Percentiles rank a stretch among this genome's conserved stretches.
Conservation (phyloP, 345 rosid species). For the Euclidium syriacum region DNA sequence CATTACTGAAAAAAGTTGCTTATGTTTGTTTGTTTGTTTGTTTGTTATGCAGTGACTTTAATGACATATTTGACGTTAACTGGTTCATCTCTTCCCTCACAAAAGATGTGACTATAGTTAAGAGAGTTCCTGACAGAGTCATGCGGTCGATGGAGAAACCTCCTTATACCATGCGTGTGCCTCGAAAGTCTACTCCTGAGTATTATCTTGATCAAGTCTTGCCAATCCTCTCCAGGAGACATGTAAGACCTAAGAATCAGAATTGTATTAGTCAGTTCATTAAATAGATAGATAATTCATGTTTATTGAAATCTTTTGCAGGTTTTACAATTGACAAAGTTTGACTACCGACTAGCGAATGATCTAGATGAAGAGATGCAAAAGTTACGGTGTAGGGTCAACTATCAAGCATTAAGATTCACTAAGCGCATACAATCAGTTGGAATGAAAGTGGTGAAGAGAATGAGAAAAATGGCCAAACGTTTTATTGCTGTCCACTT, state of each 20-base stretch:
- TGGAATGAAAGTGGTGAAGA: conserved; percentile 68
- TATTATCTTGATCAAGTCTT: conserved; percentile 95
- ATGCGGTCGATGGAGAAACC: conserved; percentile 97
- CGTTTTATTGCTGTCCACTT: conserved; percentile 87
- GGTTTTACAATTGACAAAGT: conserved; percentile 98
- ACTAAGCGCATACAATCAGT: conserved; percentile 72
- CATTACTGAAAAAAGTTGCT: conserved; percentile 6
- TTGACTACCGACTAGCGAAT: conserved; percentile 90
- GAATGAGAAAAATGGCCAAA: conserved; percentile 73
- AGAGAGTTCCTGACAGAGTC: conserved; percentile 88
- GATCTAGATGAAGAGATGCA: conserved; percentile 85
- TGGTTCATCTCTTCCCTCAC: conserved; percentile 88
- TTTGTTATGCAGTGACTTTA: conserved; percentile 74
- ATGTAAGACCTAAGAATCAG: conserved; percentile 43
- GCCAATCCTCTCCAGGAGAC: conserved; percentile 77
- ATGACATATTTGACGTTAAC: conserved; percentile 78
- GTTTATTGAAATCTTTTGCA: conserved; percentile 37
- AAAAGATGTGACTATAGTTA: conserved; percentile 88
- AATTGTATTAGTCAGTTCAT: background rate
- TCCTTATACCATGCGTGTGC: conserved; percentile 96
- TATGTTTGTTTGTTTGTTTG: conserved; percentile 5
- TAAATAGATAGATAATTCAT: background rate
- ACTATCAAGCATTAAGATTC: conserved; percentile 87
- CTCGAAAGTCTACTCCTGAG: conserved; percentile 89
- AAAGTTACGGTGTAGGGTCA: conserved; percentile 89